phyloP scores from a whole-genome alignment of 805 yeast species.

The Wickerhamiella galacta region DNA sequence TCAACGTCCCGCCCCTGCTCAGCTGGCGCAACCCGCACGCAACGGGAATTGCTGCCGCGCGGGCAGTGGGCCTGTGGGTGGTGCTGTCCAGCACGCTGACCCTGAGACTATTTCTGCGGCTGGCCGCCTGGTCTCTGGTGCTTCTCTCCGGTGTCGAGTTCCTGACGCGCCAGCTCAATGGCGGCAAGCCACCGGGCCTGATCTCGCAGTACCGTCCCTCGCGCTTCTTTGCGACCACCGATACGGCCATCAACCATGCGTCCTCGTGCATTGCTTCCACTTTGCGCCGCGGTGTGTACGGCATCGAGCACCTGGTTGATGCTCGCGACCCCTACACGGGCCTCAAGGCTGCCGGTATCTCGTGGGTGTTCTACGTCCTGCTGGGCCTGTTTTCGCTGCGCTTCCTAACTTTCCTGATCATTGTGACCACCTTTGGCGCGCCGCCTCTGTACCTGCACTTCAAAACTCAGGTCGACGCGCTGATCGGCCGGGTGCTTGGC shows the following conservation, averaged over 20 bases:
- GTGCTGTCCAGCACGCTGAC: constrained; percentile 18
- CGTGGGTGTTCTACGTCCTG: constrained; percentile 53
- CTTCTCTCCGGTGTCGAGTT: constrained; percentile 63
- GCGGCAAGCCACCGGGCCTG: constrained; percentile 49
- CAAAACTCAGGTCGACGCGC: constrained; percentile 60
- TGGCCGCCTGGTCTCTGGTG: constrained; percentile 41
- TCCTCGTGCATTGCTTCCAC: constrained; percentile 26
- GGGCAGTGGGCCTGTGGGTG: constrained; percentile 41
- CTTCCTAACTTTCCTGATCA: constrained; percentile 41
- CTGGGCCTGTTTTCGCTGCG: constrained; percentile 64
- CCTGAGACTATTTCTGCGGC: constrained; percentile 17
- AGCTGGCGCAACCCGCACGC: constrained; percentile 63
- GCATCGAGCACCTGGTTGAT: constrained; percentile 29
- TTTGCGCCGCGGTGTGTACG: constrained; percentile 18
- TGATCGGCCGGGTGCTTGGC: constrained; percentile 13
- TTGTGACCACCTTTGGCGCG: constrained; percentile 48
- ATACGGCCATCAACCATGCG: constrained; percentile 23
- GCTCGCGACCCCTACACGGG: constrained; percentile 23
- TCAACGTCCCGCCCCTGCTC: constrained; percentile 28
- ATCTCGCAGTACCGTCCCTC: constrained; percentile 61
- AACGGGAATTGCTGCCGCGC: constrained; percentile 46
- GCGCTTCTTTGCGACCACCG: constrained; percentile 26
- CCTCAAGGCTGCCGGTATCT: constrained; percentile 54
- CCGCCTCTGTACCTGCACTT: constrained; percentile 61
- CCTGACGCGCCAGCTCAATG: constrained; percentile 52